Percentiles rank a stretch among this genome's conserved stretches.
Evolutionary conservation across 2,329 filamentous ascomycete genomes (phyloP).

Genomic region (Aspergillus luchuensis): DNA sequence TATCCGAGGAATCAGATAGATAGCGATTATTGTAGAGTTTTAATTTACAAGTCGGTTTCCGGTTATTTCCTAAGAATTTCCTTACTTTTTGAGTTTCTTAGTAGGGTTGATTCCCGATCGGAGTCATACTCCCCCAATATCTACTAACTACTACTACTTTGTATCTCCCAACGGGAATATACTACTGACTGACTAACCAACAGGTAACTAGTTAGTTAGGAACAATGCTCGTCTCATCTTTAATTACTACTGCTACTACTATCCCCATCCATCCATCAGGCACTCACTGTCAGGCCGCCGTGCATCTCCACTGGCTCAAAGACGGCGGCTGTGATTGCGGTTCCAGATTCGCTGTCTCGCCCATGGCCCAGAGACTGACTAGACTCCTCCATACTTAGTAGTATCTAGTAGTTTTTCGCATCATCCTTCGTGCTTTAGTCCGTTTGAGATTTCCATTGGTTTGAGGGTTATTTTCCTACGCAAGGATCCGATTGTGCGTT

Average conservation of each 20-base stretch:
- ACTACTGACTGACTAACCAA: too few relatives aligned
- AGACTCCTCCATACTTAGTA: too few relatives aligned
- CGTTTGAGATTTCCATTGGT: neutral
- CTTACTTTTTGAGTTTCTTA: neutral
- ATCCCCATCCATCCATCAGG: slow-evolving; percentile 15
- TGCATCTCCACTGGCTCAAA: slow-evolving; percentile 19
- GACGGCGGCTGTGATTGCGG: slow-evolving; percentile 5
- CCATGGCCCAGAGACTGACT: too few relatives aligned
- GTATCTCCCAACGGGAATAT: too few relatives aligned
- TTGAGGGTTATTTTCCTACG: neutral
- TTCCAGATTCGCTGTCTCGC: slow-evolving; percentile 2
- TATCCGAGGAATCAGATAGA: neutral
- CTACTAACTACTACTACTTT: too few relatives aligned
- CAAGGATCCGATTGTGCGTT: slow-evolving; percentile 3
- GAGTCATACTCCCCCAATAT: neutral
- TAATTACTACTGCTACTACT: neutral
- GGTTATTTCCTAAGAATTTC: too few relatives aligned
- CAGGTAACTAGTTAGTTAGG: too few relatives aligned
- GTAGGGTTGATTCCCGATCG: neutral
- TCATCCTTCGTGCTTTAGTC: neutral
- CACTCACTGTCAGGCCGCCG: slow-evolving; percentile 32
- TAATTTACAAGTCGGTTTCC: too few relatives aligned
- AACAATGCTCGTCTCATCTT: neutral
- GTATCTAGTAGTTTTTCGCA: neutral
- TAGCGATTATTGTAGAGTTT: too few relatives aligned